A percentile compares a stretch with the other conserved stretches of the same genome.
These are phyloP conservation scores for Haematococcus sp. DNA, from an alignment of 139 green algal genomes.

Conservation along the genomic window DNA sequence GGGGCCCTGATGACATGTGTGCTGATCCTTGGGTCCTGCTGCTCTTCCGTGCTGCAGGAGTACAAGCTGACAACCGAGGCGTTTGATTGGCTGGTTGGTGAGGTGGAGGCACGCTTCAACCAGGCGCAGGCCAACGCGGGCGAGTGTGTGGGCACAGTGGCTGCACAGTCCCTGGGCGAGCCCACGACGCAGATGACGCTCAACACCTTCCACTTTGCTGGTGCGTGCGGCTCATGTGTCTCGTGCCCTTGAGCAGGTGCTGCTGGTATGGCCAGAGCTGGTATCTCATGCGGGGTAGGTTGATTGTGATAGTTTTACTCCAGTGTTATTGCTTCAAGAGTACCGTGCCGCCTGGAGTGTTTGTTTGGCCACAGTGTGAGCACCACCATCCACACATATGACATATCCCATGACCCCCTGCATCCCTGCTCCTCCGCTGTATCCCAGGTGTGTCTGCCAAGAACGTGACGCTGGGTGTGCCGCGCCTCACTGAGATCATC, in stretches of 20 bases:
- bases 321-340: too few relatives aligned
- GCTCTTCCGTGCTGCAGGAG: constrained; percentile 39
- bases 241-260: too few relatives aligned
- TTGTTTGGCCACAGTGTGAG: too few relatives aligned
- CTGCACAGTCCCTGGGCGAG: constrained; percentile 96
- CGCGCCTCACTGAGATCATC: constrained; percentile 98
- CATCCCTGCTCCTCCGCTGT: too few relatives aligned
- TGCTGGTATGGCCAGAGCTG: too few relatives aligned
- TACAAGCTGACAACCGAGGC: constrained; percentile 77
- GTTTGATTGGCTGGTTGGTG: constrained; percentile 91
- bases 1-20: too few relatives aligned
- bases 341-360: too few relatives aligned
- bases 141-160: constrained; percentile 92
- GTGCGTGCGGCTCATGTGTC: too few relatives aligned
- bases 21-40: neutral
- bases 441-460: constrained; percentile 94
- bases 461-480: constrained; percentile 99
- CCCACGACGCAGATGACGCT: constrained; percentile 96
- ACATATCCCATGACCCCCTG: too few relatives aligned
- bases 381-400: too few relatives aligned
- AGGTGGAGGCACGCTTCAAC: constrained; percentile 83
- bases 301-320: too few relatives aligned
- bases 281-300: too few relatives aligned
- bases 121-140: constrained; percentile 64
- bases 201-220: constrained; percentile 97